phyloP scores from a whole-genome alignment of 2,329 filamentous ascomycete species.

The Pseudocercospora vitis region DNA sequence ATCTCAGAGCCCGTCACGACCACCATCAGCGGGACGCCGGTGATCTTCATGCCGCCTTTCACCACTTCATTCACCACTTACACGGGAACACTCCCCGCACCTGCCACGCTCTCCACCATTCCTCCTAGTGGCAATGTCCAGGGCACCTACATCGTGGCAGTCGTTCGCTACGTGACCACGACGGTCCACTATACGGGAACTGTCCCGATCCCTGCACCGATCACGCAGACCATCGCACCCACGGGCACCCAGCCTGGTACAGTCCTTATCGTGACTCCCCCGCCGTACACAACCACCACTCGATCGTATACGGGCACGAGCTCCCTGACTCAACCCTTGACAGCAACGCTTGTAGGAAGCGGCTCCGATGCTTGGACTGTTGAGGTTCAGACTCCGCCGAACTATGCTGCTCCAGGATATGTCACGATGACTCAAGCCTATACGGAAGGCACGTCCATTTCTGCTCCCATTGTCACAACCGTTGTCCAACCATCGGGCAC shows the following conservation, averaged over 20 bases:
- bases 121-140: slow-evolving; percentile 10
- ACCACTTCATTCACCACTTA: slow-evolving; percentile 6
- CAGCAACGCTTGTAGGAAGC: slow-evolving; percentile 11
- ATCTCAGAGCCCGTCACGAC: slow-evolving; percentile 7
- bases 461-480: slow-evolving; percentile 9
- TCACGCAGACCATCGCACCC: slow-evolving; percentile 11
- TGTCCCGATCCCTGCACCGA: slow-evolving; percentile 4
- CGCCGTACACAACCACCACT: slow-evolving; percentile 4
- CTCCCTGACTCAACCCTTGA: not conserved
- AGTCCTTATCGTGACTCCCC: slow-evolving; percentile 11
- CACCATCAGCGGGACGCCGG: not conserved
- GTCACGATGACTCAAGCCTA: slow-evolving; percentile 10
- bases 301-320: slow-evolving; percentile 1
- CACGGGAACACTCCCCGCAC: slow-evolving; percentile 12
- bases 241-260: slow-evolving; percentile 7
- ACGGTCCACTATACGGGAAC: slow-evolving; percentile 13
- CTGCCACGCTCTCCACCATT: slow-evolving; percentile 10
- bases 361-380: slow-evolving; percentile 9
- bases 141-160: slow-evolving; percentile 11
- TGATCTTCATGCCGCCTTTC: slow-evolving; percentile 4
- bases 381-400: slow-evolving; percentile 1
- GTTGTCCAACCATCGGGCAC: slow-evolving; percentile 9
- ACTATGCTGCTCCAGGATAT: not conserved
- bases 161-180: slow-evolving; percentile 11
- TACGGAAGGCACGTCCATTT: slow-evolving; percentile 2